Percentiles rank a stretch among this genome's conserved stretches.
Evolutionary conservation across 2,329 filamentous ascomycete species (phyloP).

Genomic region (Coleophoma eucalyptorum): DNA sequence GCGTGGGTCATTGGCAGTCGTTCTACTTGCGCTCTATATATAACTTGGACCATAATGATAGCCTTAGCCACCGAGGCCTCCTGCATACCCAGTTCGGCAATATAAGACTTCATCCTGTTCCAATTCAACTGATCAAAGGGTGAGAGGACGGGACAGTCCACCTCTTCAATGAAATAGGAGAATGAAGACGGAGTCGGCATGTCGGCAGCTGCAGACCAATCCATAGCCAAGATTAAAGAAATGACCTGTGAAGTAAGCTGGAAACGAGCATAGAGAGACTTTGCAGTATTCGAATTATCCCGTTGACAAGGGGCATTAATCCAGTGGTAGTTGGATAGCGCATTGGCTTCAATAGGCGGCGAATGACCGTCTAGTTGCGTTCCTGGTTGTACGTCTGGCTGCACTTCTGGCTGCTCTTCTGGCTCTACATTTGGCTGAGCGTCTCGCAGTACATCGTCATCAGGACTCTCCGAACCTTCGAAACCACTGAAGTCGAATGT

Average conservation of each 20-base stretch:
- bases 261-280: not conserved
- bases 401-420: too few species aligned
- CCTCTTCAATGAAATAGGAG: conserved; percentile 12
- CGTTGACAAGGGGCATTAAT: not conserved
- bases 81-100: conserved; percentile 4
- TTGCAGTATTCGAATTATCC: not conserved
- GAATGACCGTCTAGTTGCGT: not conserved
- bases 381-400: too few species aligned
- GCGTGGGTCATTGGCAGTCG: not conserved
- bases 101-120: conserved; percentile 8
- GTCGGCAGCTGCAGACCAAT: conserved; percentile 8
- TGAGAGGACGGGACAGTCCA: conserved; percentile 15
- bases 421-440: too few species aligned
- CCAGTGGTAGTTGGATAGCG: not conserved
- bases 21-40: conserved; percentile 8
- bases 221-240: conserved; percentile 16
- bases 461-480: not conserved
- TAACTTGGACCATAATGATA: conserved; percentile 8
- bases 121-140: conserved; percentile 15
- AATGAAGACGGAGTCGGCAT: conserved; percentile 4
- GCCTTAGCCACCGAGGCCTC: conserved; percentile 2
- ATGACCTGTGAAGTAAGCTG: conserved; percentile 12
- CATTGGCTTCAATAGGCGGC: not conserved
- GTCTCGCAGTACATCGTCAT: too few species aligned
- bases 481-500: not conserved